Percentiles rank a stretch among this genome's conserved stretches.
These are phyloP conservation scores for Asparagopsis taxiformis DNA, from an alignment of 31 red algal genomes.

Conservation along the genomic window DNA sequence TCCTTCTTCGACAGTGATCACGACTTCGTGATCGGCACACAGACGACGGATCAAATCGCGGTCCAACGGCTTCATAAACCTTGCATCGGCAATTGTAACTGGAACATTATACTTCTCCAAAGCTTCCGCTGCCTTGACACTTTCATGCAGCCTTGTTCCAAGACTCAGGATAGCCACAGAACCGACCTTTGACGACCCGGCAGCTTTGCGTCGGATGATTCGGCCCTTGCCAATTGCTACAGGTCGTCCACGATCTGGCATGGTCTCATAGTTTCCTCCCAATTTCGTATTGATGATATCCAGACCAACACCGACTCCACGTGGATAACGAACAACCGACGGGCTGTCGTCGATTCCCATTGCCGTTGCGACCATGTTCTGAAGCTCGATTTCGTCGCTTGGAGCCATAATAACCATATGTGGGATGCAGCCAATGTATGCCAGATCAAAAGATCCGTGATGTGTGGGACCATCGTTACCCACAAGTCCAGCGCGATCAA, in stretches of 20 bases:
- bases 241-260: slow-evolving; percentile 59
- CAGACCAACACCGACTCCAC: slow-evolving; percentile 83
- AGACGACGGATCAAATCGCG: slow-evolving; percentile 69
- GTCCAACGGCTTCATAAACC: slow-evolving; percentile 74
- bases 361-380: slow-evolving; percentile 93
- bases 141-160: slow-evolving; percentile 78
- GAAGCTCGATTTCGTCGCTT: slow-evolving; percentile 86
- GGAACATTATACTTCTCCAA: slow-evolving; percentile 53
- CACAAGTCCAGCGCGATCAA: slow-evolving; percentile 94
- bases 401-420: slow-evolving; percentile 98
- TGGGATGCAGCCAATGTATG: slow-evolving; percentile 95
- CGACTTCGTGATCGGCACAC: slow-evolving; percentile 61
- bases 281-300: slow-evolving; percentile 69
- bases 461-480: slow-evolving; percentile 97
- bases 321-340: slow-evolving; percentile 84
- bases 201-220: slow-evolving; percentile 57
- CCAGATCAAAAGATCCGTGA: slow-evolving; percentile 89
- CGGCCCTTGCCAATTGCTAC: slow-evolving; percentile 90
- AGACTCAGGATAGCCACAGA: slow-evolving; percentile 83
- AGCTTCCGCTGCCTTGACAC: slow-evolving; percentile 62
- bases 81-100: slow-evolving; percentile 86
- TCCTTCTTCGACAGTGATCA: slow-evolving; percentile 94
- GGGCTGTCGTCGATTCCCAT: slow-evolving; percentile 77
- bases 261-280: slow-evolving; percentile 48
- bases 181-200: not conserved